These are phyloP conservation scores for Bolboschoenoplectus hybrid DNA, from an alignment of 202 grass and related monocot species.

Conservation along the genomic window DNA sequence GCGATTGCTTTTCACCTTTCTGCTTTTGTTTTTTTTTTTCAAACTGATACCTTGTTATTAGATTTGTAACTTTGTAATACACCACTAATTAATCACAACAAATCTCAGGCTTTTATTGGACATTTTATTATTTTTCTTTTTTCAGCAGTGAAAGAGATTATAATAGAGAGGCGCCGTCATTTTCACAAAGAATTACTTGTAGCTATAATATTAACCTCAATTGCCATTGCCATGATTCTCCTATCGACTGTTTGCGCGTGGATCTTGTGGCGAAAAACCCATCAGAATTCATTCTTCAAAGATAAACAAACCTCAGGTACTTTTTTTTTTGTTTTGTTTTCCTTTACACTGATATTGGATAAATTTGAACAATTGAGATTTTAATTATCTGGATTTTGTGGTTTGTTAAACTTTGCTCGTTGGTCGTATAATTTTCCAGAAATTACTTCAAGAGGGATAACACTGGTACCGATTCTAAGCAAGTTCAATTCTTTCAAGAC, in stretches of 20 bases:
- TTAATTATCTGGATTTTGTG: background rate
- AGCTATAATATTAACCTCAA: slow-evolving; percentile 57
- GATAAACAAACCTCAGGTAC: slow-evolving; percentile 65
- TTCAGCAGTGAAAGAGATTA: slow-evolving; percentile 46
- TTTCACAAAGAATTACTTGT: slow-evolving; percentile 56
- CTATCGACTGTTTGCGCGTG: slow-evolving; percentile 48
- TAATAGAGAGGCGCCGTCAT: slow-evolving; percentile 47
- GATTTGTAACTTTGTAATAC: slow-evolving; percentile 18
- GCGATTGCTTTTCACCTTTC: background rate
- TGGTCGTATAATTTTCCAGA: slow-evolving; percentile 45
- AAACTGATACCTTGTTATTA: background rate
- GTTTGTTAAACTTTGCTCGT: background rate
- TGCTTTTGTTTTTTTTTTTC: background rate
- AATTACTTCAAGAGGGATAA: slow-evolving; percentile 53
- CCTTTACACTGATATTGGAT: slow-evolving; percentile 22
- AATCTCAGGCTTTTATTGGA: background rate
- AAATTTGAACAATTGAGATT: background rate
- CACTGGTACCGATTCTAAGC: slow-evolving; percentile 69
- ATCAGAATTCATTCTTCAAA: slow-evolving; percentile 45
- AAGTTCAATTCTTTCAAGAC: slow-evolving; percentile 80
- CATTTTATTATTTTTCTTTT: slow-evolving; percentile 7
- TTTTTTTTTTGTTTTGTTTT: background rate
- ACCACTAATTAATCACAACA: background rate
- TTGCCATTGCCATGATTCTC: slow-evolving; percentile 47
- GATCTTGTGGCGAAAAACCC: slow-evolving; percentile 61